Conservation (phyloP, 208 protist genomes). For the Acanthamoeba triangularis region DNA sequence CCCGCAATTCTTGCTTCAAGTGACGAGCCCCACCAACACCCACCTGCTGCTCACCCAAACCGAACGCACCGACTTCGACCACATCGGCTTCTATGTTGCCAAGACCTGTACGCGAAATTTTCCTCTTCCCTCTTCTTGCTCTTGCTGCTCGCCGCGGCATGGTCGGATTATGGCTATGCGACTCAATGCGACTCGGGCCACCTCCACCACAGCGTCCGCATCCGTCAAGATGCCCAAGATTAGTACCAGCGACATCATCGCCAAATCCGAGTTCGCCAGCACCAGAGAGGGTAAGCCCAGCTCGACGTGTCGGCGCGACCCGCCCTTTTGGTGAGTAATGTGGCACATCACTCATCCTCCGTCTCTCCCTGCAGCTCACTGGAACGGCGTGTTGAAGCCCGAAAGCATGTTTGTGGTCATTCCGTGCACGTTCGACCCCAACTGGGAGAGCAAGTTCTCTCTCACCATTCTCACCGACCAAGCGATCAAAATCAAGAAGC, state of each 20-base stretch:
- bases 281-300: constrained; percentile 29
- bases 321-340: neutral
- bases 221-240: constrained; percentile 55
- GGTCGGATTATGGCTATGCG: too few species aligned
- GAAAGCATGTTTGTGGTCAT: constrained; percentile 48
- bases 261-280: constrained; percentile 58
- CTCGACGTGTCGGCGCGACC: neutral
- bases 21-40: constrained; percentile 17
- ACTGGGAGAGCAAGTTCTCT: constrained; percentile 61
- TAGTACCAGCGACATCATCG: constrained; percentile 49
- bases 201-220: neutral
- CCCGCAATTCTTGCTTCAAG: constrained; percentile 61
- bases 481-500: constrained; percentile 57
- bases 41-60: constrained; percentile 56
- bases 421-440: constrained; percentile 62
- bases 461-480: constrained; percentile 58
- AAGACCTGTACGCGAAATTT: neutral
- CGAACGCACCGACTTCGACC: constrained; percentile 54
- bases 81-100: constrained; percentile 69
- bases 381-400: constrained; percentile 26
- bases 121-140: neutral
- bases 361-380: neutral
- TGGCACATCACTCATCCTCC: neutral
- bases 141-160: neutral
- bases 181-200: neutral